Evolutionary conservation across 2,329 filamentous ascomycete species (phyloP), one percentile per base, ranked within the genome.

Genomic region (Xylariaceae sp.): DNA sequence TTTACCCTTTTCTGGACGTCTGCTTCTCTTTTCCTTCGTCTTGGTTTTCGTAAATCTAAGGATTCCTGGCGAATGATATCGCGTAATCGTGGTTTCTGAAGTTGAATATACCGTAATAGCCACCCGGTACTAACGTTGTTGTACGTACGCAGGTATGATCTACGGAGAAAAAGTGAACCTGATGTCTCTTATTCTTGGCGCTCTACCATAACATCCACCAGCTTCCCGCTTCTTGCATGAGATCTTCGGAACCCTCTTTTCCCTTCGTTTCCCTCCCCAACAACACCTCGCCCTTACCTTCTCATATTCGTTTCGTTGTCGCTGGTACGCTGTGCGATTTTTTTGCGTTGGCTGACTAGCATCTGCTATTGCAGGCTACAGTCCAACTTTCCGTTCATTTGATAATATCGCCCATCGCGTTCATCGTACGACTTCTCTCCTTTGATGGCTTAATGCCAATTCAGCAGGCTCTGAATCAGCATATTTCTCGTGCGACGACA

Each of bases 401-500:
- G 54, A 64, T 63, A 59, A 56, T 69, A 64, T 52, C 62, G 41
- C 44, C 18, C 40, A 41, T 42, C 32, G 43, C 32, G 55, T 20
- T 45, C 50, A 44, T 44, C 52, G 48, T 32, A 43, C 50, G 41
- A 37, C 23, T 51, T 57, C 43, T 56, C 54, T 46, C 51, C 14
- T 61, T 71, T 63, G 56, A 74, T 72, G 70, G 65, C 65, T 65
- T 57, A 63, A 67, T 65, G 67, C 65, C 65, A 67, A 65, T 81
- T 82, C 80, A 82, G 80, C 80, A 77, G 79, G 79, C 74, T 81
- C 79, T 82, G 80, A 82, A 80, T 76, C 61, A 61, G 64, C 53
- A 62, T 54, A 60, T 45, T 60, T 51, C 58, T 44, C 23, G 29
- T 43, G 53, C 59, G 51, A 61, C 54, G 52, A 48, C 48, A 23